Conservation (phyloP, 805 yeast genomes). For the Nakazawaea ernobii region DNA sequence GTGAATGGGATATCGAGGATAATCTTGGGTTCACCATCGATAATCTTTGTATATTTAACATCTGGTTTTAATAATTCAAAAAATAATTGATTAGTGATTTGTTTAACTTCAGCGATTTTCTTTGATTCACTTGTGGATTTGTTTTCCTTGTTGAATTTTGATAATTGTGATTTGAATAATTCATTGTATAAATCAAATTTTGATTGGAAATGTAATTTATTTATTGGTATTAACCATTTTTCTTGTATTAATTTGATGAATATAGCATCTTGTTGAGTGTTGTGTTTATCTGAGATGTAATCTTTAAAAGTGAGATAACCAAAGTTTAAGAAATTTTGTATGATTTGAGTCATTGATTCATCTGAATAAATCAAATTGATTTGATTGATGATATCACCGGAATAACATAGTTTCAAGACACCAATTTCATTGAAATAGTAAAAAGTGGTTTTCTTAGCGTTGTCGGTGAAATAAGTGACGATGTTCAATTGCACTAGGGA, state of each 20-base stretch:
- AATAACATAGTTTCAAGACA: conserved; percentile 54
- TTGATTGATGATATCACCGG: conserved; percentile 66
- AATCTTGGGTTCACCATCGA: conserved; percentile 30
- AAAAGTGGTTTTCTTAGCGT: conserved; percentile 26
- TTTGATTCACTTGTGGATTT: conserved; percentile 44
- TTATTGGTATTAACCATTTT: conserved; percentile 46
- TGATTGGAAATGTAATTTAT: conserved; percentile 24
- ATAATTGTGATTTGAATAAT: conserved; percentile 33
- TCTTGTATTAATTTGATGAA: conserved; percentile 42
- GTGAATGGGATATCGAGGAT: conserved; percentile 47
- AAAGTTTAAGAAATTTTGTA: conserved; percentile 62
- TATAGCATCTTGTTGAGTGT: conserved; percentile 27
- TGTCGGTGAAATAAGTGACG: conserved; percentile 58
- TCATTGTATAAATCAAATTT: conserved; percentile 25
- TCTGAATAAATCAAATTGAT: conserved; percentile 36
- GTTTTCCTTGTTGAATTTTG: conserved; percentile 23
- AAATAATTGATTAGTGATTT: conserved; percentile 36
- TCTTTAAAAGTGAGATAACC: conserved; percentile 63
- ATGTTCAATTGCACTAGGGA: conserved; percentile 77
- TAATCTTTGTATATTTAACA: conserved; percentile 3
- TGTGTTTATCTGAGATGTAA: conserved; percentile 26
- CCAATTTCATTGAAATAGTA: conserved; percentile 66
- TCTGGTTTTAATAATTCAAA: conserved; percentile 24
- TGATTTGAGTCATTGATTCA: conserved; percentile 47
- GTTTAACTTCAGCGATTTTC: conserved; percentile 57